Base-by-base conservation (phyloP, 176 grass and related monocot species). In the Zizania latifolia region DNA sequence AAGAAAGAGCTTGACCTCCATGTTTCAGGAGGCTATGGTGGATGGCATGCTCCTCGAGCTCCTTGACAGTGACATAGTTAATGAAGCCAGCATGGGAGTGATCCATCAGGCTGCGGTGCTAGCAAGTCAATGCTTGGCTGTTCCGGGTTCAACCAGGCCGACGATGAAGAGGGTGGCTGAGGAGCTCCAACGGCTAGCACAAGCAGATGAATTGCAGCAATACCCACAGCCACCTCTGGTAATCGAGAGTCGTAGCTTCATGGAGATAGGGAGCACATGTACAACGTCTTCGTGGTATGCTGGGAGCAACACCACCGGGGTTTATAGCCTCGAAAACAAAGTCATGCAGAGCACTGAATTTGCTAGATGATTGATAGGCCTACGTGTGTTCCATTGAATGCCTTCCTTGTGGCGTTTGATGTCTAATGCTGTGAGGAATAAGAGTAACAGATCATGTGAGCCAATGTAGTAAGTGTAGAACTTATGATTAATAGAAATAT, bases 101-200 rank as follows among this genome's bases (percentile, higher is more conserved):
- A 44, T 81, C 4, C 21, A 71, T 39, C 23, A 5, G 6, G 78
- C 44, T 7, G 78, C 78, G 0, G 53, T 32, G 41, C 31, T 81
- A 10, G 50, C 78, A 9, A 81, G 50, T 44, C 55, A 36, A 12
- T 81, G 78, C 4, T 45, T 81, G 31, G 44, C 6, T 19, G 71
- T 70, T 81, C 27, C 57, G 30, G 78, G 78, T 21, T 55, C 40
- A 15, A 65, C 58, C 2, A 32, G 78, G 11, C 78, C 78, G 1
- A 0, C 31, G 2, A 81, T 81, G 78, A 38, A 65, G 45, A 1
- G n/a, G 33, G 50, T 81, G 1, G 51, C 24, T 4, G 21, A 4
- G 4, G 62, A 81, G 63, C 78, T 81, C 32, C 8, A 31, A 12
- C 54, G 17, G 15, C 7, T 48, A 19, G 44, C 16, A 22, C 46